Evolutionary conservation across 257 asterid genomes (phyloP).

Genomic region (Euphrasia confusa): DNA sequence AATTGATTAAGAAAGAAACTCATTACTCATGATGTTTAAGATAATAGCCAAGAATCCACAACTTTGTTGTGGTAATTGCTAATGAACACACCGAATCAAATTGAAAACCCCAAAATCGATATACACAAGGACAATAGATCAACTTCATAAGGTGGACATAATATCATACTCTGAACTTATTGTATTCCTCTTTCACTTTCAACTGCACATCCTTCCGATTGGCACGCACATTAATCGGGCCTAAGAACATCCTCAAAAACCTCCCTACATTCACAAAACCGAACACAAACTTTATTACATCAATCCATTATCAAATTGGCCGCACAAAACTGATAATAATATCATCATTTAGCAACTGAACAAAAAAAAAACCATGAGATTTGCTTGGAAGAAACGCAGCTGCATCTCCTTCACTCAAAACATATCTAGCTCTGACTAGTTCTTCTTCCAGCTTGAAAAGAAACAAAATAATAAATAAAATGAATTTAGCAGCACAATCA

Average conservation of each 20-base stretch:
- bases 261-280: slow-evolving; percentile 50
- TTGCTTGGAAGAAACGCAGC: slow-evolving; percentile 92
- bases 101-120: background rate
- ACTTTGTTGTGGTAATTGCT: slow-evolving; percentile 4
- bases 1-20: slow-evolving; percentile 14
- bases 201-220: slow-evolving; percentile 88
- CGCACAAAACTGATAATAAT: slow-evolving; percentile 14
- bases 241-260: slow-evolving; percentile 92
- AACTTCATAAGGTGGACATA: slow-evolving; percentile 17
- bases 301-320: slow-evolving; percentile 16
- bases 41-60: slow-evolving; percentile 9
- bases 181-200: slow-evolving; percentile 98
- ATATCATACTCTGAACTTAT: slow-evolving; percentile 76
- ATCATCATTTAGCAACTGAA: background rate
- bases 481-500: slow-evolving; percentile 1
- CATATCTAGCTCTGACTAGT: slow-evolving; percentile 60
- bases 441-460: slow-evolving; percentile 70
- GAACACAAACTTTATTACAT: slow-evolving; percentile 9
- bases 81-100: background rate
- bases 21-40: background rate
- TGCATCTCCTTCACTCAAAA: slow-evolving; percentile 92
- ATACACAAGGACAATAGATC: slow-evolving; percentile 6
- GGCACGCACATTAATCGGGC: slow-evolving; percentile 92
- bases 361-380: slow-evolving; percentile 59
- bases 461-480: background rate